Evolutionary conservation across 345 rosid species (phyloP), one percentile per base, ranked within the genome.

Genomic region (Schrenkiella parvula): DNA sequence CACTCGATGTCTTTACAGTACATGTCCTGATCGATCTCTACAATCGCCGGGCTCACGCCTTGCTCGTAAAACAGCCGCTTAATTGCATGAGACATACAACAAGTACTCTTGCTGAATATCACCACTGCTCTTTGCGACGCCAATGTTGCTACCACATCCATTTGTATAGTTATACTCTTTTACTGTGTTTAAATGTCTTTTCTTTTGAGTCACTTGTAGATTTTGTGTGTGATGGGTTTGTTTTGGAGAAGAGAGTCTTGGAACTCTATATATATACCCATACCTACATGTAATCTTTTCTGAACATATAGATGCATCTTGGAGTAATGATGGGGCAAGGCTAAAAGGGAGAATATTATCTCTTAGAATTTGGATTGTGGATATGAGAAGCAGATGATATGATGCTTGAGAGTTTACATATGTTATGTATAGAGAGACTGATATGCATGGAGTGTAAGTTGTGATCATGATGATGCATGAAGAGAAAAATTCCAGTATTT

Each of bases 81-180:
- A 39, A 91, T 88, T 43, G 98, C 89, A 72, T 93, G 97, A 83
- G 92, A 76, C 96, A 93, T 89, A 82, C 91, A 88, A 77, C 97
- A 93, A 0, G 96, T 78, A 64, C 91, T 91, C 86, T 89, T 91
- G 86, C 97, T 91, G 86, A 91, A 93, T 46, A 91, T 93, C 85
- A 93, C 97, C 82, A 93, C 97, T n/a, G 96, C 96, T 82, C 85
- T 93, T 54, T 89, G 95, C 1, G 96, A 84, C 12, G 89, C 92
- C 71, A 93, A 66, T 72, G 80, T 93, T 14, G 81, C 82, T 8
- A 93, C 85, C 15, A 85, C 72, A 70, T 93, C 98, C 98, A 93
- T 93, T 34, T 72, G n/a, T 56, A n/a, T 67, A 17, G 43, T 68
- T 52, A 12, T 60, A 23, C 32, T 74, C 35, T 52, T 62, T 69